Base-by-base conservation (phyloP, 2,329 filamentous ascomycete species). In the Reticulascus tulasneorum region DNA sequence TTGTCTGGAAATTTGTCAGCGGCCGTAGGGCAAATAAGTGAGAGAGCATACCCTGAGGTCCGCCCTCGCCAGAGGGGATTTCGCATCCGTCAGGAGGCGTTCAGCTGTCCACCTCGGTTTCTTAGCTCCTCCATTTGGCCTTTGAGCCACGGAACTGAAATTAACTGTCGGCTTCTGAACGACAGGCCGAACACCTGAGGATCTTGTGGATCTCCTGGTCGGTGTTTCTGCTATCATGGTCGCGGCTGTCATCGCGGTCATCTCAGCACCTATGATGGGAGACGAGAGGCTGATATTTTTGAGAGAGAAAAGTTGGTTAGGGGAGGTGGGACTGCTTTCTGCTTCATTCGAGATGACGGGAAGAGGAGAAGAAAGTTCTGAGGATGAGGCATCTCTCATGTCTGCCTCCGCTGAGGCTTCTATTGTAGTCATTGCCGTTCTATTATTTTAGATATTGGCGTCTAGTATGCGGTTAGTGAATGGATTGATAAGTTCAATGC, bases 51-150 rank as follows among this genome's bases (percentile, higher is more conserved):
- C 63, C 34, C 63, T 50, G 9, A 67, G 44, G 36, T 66, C 59
- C 6, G 59, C 59, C 12, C 47, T 53, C 12, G 60, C 62, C 2
- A 67, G 45, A 18, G 63, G 63, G 3, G 63, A 67, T 19, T 58
- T 63, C 2, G 53, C 42, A 29, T 64, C 54, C 9, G 52, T 57
- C 13, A 65, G 45, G 16, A 66, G 54, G 12, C 49, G 58, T 11
- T 62, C 55, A 4, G 54, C 44, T 17, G 53, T 52, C 62, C 62
- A 66, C 45, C 55, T 62, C 1, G 53, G 50, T 38, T 56, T 64
- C 35, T 49, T 53, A 7, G 38, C 32, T 29, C 26, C 42, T 44
- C 18, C 23, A 20, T 23, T 44, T 42, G 11, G 35, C n/a, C 9
- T n/a, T n/a, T n/a, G n/a, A n/a, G n/a, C n/a, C n/a, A n/a, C n/a